Evolutionary conservation across 2,329 filamentous ascomycete species (phyloP), one percentile per base, ranked within the genome.

Genomic region (Thelonectria discophora): DNA sequence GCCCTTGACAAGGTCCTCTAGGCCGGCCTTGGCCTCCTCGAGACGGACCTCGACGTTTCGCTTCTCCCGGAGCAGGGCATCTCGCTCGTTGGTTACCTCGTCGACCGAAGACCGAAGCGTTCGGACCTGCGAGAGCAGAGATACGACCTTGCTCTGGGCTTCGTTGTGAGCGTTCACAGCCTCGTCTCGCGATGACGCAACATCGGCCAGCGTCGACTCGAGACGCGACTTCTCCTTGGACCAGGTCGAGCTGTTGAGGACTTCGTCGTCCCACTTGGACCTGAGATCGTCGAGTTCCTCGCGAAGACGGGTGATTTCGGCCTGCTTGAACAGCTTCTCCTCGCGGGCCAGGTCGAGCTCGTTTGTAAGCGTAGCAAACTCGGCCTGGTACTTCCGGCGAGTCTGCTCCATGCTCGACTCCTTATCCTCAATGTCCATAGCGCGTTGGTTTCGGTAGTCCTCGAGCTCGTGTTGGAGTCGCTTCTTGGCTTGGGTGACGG

Each of bases 181-280:
- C 76, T 99, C 95, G 67, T 99, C 94, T 3, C 94, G 89, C n/a
- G 93, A 97, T 50, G 92, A 89, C 11, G 91, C 90, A 32, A 98
- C 86, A 75, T 97, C 93, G 52, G 94, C 89, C 56, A 99, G 83
- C 5, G 93, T 96, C 62, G 93, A 88, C 75, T 98, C 94, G 42
- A 99, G 84, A 15, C 94, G 90, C 15, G 93, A 86, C 82, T 98
- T 98, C 80, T 99, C 94, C 81, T 99, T 99, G 12, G 94, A 94
- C 94, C 95, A 98, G 1, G 94, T 97, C 15, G 93, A 97, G 77
- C 93, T 97, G 79, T 98, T 98, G 69, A 98, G 87, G 11, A 98
- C 93, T 78, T 99, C 94, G 71, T 98, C 93, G 72, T 99, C 95
- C 94, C 95, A 98, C 80, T 98, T 98, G 69, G 90, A 93, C 67